A percentile compares a stretch with the other conserved stretches of the same genome.
Conservation (phyloP, 768 basidiomycete genomes). For the Calocera cornea region DNA sequence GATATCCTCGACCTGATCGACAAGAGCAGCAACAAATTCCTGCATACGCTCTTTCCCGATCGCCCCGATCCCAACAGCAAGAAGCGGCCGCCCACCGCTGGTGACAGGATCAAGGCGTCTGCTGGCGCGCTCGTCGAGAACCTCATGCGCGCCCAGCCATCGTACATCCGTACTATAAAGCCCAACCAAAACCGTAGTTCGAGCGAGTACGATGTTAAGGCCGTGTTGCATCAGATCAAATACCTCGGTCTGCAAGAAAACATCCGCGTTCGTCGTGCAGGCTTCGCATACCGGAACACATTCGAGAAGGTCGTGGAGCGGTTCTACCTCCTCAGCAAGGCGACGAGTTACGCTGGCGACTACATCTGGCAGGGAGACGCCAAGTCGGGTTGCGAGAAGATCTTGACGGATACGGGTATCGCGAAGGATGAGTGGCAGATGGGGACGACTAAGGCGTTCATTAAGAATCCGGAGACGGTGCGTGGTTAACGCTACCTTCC, state of each 20-base stretch:
- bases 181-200: slow-evolving; percentile 92
- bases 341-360: slow-evolving; percentile 95
- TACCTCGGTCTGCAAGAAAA: slow-evolving; percentile 98
- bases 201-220: slow-evolving; percentile 86
- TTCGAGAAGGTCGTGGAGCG: slow-evolving; percentile 99
- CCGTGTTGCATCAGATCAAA: slow-evolving; percentile 96
- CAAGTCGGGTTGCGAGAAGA: slow-evolving; percentile 81
- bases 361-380: slow-evolving; percentile 92
- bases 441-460: slow-evolving; percentile 97
- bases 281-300: slow-evolving; percentile 95
- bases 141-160: slow-evolving; percentile 91
- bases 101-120: slow-evolving; percentile 95
- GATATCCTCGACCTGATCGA: slow-evolving; percentile 85
- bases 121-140: slow-evolving; percentile 94
- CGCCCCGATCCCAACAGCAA: slow-evolving; percentile 92
- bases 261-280: slow-evolving; percentile 90
- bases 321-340: slow-evolving; percentile 88
- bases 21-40: slow-evolving; percentile 64
- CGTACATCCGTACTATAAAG: slow-evolving; percentile 98
- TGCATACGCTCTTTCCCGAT: slow-evolving; percentile 83
- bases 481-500: slow-evolving; percentile 15
- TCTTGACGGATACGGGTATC: slow-evolving; percentile 90
- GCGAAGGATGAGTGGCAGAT: slow-evolving; percentile 98
- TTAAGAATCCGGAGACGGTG: slow-evolving; percentile 97
- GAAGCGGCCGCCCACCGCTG: slow-evolving; percentile 94